phyloP scores from a whole-genome alignment of 2,329 filamentous ascomycete genomes.

The Ceratocystis cubensis region DNA sequence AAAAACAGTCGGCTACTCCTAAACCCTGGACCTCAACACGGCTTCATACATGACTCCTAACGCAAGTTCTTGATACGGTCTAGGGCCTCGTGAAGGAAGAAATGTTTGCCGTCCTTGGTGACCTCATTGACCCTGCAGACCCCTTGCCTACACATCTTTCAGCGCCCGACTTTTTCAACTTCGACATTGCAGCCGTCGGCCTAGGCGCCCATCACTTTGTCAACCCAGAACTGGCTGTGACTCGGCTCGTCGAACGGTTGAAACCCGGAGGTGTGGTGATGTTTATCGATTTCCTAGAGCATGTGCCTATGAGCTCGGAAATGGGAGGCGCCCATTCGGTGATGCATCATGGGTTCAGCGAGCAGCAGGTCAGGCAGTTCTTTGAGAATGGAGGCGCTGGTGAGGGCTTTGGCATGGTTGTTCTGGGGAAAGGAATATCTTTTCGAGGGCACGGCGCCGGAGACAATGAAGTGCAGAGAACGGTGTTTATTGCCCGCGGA shows the following conservation, averaged over 20 bases:
- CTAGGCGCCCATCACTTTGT: slow-evolving; percentile 56
- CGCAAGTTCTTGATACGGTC: not conserved
- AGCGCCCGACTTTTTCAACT: slow-evolving; percentile 50
- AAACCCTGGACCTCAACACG: not conserved
- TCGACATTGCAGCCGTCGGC: slow-evolving; percentile 54
- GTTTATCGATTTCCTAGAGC: slow-evolving; percentile 54
- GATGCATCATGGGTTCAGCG: slow-evolving; percentile 52
- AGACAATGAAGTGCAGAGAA: slow-evolving; percentile 31
- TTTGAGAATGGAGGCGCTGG: slow-evolving; percentile 52
- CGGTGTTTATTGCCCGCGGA: slow-evolving; percentile 29
- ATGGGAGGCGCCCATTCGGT: slow-evolving; percentile 30
- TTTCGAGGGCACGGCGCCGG: slow-evolving; percentile 30
- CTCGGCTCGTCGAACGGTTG: slow-evolving; percentile 47
- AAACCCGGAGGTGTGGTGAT: slow-evolving; percentile 53
- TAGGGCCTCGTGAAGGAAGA: slow-evolving; percentile 39
- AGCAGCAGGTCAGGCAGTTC: slow-evolving; percentile 44
- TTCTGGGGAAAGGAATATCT: slow-evolving; percentile 39
- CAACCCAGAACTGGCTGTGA: slow-evolving; percentile 47
- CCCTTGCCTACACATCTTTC: slow-evolving; percentile 43
- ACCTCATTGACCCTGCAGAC: slow-evolving; percentile 39
- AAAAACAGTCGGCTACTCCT: not conserved
- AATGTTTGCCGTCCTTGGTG: slow-evolving; percentile 45
- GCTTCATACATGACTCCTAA: not conserved
- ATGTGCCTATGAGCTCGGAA: slow-evolving; percentile 29
- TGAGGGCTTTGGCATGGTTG: slow-evolving; percentile 43